Evolutionary conservation across 257 asterid species (phyloP).

Genomic region (Solanum piurae): DNA sequence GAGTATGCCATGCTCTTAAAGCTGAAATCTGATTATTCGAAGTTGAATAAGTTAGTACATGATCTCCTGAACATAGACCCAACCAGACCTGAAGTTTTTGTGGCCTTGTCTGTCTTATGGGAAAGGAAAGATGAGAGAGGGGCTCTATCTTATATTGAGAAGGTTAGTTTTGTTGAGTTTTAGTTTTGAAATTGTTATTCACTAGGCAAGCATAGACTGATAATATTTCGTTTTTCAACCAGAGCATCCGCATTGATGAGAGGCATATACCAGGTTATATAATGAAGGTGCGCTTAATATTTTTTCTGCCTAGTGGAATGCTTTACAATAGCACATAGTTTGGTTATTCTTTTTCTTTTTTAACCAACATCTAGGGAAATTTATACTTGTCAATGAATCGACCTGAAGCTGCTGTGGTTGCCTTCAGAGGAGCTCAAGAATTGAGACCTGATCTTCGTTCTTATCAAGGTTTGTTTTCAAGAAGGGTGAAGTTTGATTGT

Average conservation of each 20-base stretch:
- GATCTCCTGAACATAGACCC: conserved; percentile 81
- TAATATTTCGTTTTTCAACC: conserved; percentile 11
- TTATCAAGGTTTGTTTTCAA: conserved; percentile 58
- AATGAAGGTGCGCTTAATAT: conserved; percentile 58
- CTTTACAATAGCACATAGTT: neutral
- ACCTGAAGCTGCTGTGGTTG: conserved; percentile 78
- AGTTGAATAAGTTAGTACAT: conserved; percentile 75
- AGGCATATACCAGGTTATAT: conserved; percentile 85
- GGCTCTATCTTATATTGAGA: conserved; percentile 82
- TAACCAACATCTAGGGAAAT: conserved; percentile 60
- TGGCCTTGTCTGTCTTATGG: conserved; percentile 88
- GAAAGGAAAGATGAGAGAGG: conserved; percentile 88
- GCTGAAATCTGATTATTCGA: conserved; percentile 62
- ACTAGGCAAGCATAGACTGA: neutral
- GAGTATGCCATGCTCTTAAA: conserved; percentile 99
- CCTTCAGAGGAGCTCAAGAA: conserved; percentile 88
- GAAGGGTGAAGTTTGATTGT: neutral
- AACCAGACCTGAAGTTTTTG: conserved; percentile 84
- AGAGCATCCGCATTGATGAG: conserved; percentile 89
- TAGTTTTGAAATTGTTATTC: neutral
- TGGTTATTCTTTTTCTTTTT: neutral
- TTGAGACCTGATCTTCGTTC: conserved; percentile 96
- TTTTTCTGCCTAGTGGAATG: neutral
- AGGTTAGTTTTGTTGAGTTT: conserved; percentile 36
- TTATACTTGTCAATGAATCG: conserved; percentile 75